phyloP scores from a whole-genome alignment of 2,329 filamentous ascomycete species.

The Venturia carpophila region DNA sequence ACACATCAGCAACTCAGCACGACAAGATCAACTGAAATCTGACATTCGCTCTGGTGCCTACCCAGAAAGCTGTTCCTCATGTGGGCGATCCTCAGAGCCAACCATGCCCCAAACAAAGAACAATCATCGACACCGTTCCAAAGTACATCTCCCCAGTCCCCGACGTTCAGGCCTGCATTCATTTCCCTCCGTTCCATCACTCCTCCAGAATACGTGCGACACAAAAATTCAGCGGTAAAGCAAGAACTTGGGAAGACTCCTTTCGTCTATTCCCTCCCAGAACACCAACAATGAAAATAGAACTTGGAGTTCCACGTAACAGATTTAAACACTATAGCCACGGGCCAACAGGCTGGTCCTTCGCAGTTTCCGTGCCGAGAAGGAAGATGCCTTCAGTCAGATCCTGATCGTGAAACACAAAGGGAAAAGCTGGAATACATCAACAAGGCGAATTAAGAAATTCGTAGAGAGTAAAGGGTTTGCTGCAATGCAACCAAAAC shows the following conservation, averaged over 20 bases:
- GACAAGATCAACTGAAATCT: neutral
- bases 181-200: neutral
- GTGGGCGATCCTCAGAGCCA: neutral
- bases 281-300: neutral
- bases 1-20: neutral
- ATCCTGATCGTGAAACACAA: neutral
- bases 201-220: neutral
- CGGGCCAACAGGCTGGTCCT: neutral
- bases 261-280: neutral
- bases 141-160: neutral
- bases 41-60: slow-evolving; percentile 7
- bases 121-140: neutral
- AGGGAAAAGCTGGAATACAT: neutral
- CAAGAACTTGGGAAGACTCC: neutral
- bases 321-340: slow-evolving; percentile 2
- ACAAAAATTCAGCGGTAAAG: neutral
- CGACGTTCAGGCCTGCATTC: neutral
- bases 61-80: slow-evolving; percentile 8
- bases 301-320: neutral
- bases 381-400: neutral
- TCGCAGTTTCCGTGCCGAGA: neutral
- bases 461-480: neutral
- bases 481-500: neutral
- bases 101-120: neutral
- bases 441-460: neutral